phyloP scores from a whole-genome alignment of 805 yeast species.

The Cyberlindnera saturnus region DNA sequence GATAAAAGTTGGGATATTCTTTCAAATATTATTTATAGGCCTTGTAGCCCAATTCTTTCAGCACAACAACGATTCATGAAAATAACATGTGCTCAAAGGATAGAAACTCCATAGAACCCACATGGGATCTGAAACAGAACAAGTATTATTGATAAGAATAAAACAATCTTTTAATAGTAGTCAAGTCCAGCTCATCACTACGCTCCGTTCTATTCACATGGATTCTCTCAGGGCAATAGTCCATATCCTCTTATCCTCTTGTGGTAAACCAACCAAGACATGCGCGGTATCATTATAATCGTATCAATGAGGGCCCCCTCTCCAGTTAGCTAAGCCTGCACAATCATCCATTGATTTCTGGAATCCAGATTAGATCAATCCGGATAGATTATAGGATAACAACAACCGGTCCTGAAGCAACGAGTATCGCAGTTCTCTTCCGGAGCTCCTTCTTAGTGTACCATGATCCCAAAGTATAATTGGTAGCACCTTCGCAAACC shows the following conservation, averaged over 20 bases:
- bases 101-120: constrained; percentile 12
- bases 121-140: constrained; percentile 6
- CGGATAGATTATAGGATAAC: constrained; percentile 14
- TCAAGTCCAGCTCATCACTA: constrained; percentile 10
- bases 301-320: constrained; percentile 40
- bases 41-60: constrained; percentile 17
- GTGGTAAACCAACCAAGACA: constrained; percentile 35
- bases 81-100: constrained; percentile 4
- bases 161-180: constrained; percentile 14
- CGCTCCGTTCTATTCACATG: constrained; percentile 12
- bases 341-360: constrained; percentile 29
- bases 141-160: constrained; percentile 16
- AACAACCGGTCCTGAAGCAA: constrained; percentile 10
- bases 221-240: constrained; percentile 7
- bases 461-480: constrained; percentile 12
- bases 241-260: constrained; percentile 17
- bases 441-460: constrained; percentile 8
- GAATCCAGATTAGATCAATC: constrained; percentile 38
- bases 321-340: constrained; percentile 27
- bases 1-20: constrained; percentile 16
- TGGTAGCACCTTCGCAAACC: constrained; percentile 9
- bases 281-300: constrained; percentile 40
- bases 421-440: constrained; percentile 12
- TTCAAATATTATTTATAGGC: constrained; percentile 12
- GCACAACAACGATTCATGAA: constrained; percentile 13